Conservation (phyloP, 2,329 filamentous ascomycete species). For the Cyphellophora europaea region DNA sequence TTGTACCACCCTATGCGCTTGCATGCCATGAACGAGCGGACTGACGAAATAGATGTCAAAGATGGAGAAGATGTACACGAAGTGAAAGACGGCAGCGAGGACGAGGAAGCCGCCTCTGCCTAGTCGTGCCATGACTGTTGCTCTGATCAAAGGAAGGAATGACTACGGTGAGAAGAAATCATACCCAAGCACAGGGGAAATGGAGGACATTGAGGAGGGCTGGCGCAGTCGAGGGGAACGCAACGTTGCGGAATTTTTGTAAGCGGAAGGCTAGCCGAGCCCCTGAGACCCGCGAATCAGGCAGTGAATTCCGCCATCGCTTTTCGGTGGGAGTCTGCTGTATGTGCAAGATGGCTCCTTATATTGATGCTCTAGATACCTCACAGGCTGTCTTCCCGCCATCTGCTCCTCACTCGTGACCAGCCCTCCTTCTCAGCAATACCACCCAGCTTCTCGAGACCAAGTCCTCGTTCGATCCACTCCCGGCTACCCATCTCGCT, state of each 20-base stretch:
- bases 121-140: constrained; percentile 38
- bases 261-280: background rate
- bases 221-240: too few relatives aligned
- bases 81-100: constrained; percentile 82
- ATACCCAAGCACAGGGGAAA: background rate
- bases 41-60: constrained; percentile 99
- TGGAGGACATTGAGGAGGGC: too few relatives aligned
- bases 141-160: constrained; percentile 11
- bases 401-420: constrained; percentile 38
- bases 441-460: constrained; percentile 37
- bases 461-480: constrained; percentile 77
- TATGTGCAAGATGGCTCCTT: constrained; percentile 1
- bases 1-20: constrained; percentile 54
- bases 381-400: constrained; percentile 41
- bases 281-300: background rate
- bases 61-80: constrained; percentile 89
- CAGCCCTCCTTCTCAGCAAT: constrained; percentile 38
- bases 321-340: background rate
- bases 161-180: constrained; percentile 15
- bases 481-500: constrained; percentile 89
- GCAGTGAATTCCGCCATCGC: background rate
- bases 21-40: constrained; percentile 94
- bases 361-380: background rate
- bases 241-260: too few relatives aligned
- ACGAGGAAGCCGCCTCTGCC: constrained; percentile 74